Evolutionary conservation across 495 filamentous ascomycete species (phyloP).

Genomic region (Penicillium manginii): DNA sequence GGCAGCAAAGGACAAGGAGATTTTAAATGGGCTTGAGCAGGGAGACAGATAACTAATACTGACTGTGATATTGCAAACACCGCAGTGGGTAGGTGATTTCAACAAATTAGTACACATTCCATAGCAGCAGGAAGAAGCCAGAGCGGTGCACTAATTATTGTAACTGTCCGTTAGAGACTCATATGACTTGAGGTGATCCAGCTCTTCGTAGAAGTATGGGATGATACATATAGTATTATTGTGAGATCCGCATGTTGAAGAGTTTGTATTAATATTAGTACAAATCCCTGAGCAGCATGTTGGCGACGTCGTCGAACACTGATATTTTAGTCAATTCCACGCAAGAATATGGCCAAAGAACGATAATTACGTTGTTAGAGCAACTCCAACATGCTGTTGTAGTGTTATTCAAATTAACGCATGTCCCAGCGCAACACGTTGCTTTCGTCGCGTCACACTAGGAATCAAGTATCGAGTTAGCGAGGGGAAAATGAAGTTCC

Average conservation of each 20-base stretch:
- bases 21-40: not conserved
- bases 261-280: not conserved
- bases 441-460: not conserved
- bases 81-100: conserved; percentile 3
- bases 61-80: conserved; percentile 5
- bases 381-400: not conserved
- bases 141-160: not conserved
- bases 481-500: too few relatives aligned
- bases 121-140: not conserved
- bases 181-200: too few relatives aligned
- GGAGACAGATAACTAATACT: too few relatives aligned
- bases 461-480: not conserved
- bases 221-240: not conserved
- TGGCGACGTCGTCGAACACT: not conserved
- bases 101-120: conserved; percentile 3
- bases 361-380: not conserved
- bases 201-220: too few relatives aligned
- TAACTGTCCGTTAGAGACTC: too few relatives aligned
- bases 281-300: not conserved
- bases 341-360: too few relatives aligned
- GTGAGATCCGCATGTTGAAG: not conserved
- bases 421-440: not conserved
- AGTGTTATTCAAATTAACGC: not conserved
- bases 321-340: too few relatives aligned
- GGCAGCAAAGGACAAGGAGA: too few relatives aligned